phyloP scores from a whole-genome alignment of 192 early-diverging fungal species.

The Lobosporangium transversale region DNA sequence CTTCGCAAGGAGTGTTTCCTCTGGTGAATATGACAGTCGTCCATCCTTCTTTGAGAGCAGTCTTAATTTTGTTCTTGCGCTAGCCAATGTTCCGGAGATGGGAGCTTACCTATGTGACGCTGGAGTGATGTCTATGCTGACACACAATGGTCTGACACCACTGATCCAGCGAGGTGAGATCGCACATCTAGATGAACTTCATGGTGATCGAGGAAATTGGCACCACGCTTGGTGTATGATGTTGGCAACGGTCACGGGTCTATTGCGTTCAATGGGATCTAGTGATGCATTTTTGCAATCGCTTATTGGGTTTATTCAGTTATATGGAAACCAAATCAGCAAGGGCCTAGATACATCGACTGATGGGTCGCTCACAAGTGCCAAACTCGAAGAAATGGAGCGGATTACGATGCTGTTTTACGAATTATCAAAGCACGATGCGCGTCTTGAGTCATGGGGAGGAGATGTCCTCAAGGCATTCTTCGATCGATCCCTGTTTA shows the following conservation, averaged over 20 bases:
- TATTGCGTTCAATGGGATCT: constrained; percentile 50
- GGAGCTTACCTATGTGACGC: constrained; percentile 40
- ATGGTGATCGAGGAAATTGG: constrained; percentile 48
- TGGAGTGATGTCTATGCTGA: constrained; percentile 54
- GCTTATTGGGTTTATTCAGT: constrained; percentile 57
- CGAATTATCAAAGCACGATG: constrained; percentile 55
- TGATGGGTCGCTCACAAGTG: constrained; percentile 44
- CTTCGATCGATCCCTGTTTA: constrained; percentile 39
- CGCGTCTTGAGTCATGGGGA: constrained; percentile 21
- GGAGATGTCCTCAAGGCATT: constrained; percentile 38
- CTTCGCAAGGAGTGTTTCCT: constrained; percentile 39
- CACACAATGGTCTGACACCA: constrained; percentile 54
- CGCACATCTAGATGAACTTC: constrained; percentile 30
- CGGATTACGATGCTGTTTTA: constrained; percentile 63
- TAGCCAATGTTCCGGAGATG: constrained; percentile 56
- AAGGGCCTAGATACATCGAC: constrained; percentile 55
- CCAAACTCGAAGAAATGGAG: constrained; percentile 62
- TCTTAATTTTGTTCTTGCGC: constrained; percentile 53
- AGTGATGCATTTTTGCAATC: constrained; percentile 50
- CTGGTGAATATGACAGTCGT: constrained; percentile 44
- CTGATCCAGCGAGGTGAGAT: constrained; percentile 51
- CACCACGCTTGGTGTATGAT: constrained; percentile 65
- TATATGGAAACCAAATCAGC: constrained; percentile 58
- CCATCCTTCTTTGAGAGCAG: constrained; percentile 59
- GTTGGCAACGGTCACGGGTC: constrained; percentile 55